Evolutionary conservation across 192 early-diverging fungal species (phyloP).

Genomic region (Backusella sp.): DNA sequence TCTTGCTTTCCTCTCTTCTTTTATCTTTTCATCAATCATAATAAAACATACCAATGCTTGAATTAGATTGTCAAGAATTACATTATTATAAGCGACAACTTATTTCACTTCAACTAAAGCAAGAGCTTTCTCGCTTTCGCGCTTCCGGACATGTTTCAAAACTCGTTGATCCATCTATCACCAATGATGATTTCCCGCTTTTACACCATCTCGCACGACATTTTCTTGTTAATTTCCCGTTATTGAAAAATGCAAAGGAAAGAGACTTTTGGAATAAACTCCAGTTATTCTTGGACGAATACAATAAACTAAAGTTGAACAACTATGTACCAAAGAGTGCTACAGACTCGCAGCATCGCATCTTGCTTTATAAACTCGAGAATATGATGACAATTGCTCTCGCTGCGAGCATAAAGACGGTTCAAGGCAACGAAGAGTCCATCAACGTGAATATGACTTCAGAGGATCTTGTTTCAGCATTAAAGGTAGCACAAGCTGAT

Average conservation of each 20-base stretch:
- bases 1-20: background rate
- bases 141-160: slow-evolving; percentile 20
- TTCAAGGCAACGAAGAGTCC: slow-evolving; percentile 24
- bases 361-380: slow-evolving; percentile 36
- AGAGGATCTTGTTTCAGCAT: background rate
- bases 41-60: background rate
- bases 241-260: slow-evolving; percentile 37
- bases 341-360: slow-evolving; percentile 24
- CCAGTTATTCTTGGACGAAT: slow-evolving; percentile 47
- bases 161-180: slow-evolving; percentile 22
- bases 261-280: slow-evolving; percentile 48
- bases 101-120: slow-evolving; percentile 43
- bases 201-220: slow-evolving; percentile 43
- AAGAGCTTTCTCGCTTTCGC: slow-evolving; percentile 35
- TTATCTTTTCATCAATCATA: background rate
- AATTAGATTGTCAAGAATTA: slow-evolving; percentile 32
- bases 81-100: slow-evolving; percentile 59
- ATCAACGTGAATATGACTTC: background rate
- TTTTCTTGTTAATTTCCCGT: slow-evolving; percentile 49
- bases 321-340: slow-evolving; percentile 16
- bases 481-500: background rate
- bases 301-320: slow-evolving; percentile 39
- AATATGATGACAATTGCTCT: slow-evolving; percentile 31
- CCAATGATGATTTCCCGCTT: slow-evolving; percentile 39
- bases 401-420: slow-evolving; percentile 30